Percentiles rank a stretch among this genome's conserved stretches.
phyloP scores from a whole-genome alignment of 306 rosid species.

The Lithocarpus polystachyus region DNA sequence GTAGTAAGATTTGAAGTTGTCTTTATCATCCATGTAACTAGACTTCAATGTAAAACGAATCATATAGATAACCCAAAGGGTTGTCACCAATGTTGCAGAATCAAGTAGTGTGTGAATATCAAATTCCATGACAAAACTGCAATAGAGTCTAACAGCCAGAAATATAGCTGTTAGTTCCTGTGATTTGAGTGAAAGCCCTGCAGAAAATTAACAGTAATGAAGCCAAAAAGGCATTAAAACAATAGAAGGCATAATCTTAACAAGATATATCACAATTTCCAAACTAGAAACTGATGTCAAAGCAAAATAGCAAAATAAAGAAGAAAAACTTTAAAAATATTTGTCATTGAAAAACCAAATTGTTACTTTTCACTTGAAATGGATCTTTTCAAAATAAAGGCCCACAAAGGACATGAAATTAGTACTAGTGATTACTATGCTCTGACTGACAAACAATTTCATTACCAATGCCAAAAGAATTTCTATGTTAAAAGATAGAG shows the following conservation, averaged over 20 bases:
- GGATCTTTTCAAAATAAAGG: background rate
- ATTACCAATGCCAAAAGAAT: background rate
- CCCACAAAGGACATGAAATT: background rate
- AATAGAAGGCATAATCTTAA: background rate
- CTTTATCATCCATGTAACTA: conserved; percentile 67
- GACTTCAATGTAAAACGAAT: conserved; percentile 58
- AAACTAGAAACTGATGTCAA: background rate
- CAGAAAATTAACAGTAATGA: conserved; percentile 3
- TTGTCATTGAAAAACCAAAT: background rate
- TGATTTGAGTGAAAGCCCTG: conserved; percentile 77
- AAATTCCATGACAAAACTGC: conserved; percentile 81
- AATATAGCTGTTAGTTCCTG: conserved; percentile 77
- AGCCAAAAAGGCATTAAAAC: background rate
- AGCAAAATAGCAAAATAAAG: background rate
- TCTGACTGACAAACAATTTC: background rate
- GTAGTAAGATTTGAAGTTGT: conserved; percentile 53
- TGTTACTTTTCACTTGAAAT: background rate
- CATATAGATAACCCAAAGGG: conserved; percentile 75
- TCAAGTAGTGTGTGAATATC: conserved; percentile 78
- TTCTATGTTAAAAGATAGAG: background rate
- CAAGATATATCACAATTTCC: background rate
- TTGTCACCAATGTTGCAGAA: conserved; percentile 60
- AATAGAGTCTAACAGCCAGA: conserved; percentile 66
- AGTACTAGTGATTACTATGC: background rate
- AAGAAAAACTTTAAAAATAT: background rate